Evolutionary conservation across 805 yeast species (phyloP), one percentile per base, ranked within the genome.

Genomic region (Ogataea degrootiae): DNA sequence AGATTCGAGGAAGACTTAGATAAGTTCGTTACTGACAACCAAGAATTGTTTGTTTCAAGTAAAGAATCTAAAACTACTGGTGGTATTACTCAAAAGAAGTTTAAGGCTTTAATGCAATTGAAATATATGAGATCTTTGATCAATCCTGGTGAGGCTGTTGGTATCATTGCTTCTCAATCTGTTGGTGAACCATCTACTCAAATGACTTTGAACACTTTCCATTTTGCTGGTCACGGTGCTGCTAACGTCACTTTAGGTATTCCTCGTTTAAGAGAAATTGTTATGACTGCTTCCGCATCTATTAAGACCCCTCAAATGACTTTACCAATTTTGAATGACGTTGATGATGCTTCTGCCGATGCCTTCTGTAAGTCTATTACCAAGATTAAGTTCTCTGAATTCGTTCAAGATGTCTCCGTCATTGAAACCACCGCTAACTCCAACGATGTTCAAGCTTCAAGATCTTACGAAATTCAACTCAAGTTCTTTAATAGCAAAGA

Each of bases 141-240:
- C 46, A 80, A 89, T 60, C 98, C 99, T 5, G 99, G 99, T 66
- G 99, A 94, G 69, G 82, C 97, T 44, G 98, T 94, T 46, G 99
- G 99, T 71, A 91, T 94, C 62, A 85, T 95, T 71, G 99, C 99
- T 7, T 86, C 97, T 21, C 98, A 94, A 72, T 90, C 97, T 46
- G 84, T 94, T 67, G 99, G 99, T 71, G 99, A 94, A 71, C 99
- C 99, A 44, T 89, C 97, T 5, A 94, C 99, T 3, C 99, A 94
- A 74, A 94, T 94, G 99, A 94, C 99, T 16, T 79, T 86, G 63
- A 86, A 86, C 65, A 86, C 95, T 50, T 92, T 92, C 88, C 99
- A 94, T 75, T 94, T 94, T 64, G 99, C 99, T 60, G 99, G 99
- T 68, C 99, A 95, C 73, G 99, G 99, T 82, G 99, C 99, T 49